Evolutionary conservation across 2,329 filamentous ascomycete species (phyloP).

Genomic region (Calonectria crousiana): DNA sequence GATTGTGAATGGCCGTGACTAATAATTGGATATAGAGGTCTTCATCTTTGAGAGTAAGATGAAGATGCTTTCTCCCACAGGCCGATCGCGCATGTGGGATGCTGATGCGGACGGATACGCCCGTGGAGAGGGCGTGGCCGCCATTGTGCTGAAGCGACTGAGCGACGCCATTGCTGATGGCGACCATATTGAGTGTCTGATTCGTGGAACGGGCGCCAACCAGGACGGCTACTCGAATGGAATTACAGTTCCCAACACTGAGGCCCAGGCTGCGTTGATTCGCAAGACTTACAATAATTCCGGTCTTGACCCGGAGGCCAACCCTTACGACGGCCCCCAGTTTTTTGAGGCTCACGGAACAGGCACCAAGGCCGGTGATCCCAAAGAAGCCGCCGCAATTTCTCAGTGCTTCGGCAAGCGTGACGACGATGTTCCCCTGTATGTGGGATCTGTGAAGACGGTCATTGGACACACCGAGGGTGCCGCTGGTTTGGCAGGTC

Average conservation of each 20-base stretch:
- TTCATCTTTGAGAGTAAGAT: background rate
- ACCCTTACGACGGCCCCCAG: constrained; percentile 40
- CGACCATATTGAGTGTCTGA: background rate
- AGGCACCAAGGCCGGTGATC: background rate
- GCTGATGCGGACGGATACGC: background rate
- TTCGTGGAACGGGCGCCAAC: background rate
- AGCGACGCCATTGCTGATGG: background rate
- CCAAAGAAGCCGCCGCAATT: background rate
- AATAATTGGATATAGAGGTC: background rate
- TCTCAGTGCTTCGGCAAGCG: background rate
- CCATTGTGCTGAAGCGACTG: background rate
- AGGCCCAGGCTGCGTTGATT: constrained; percentile 50
- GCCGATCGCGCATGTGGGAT: constrained; percentile 2
- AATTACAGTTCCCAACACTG: constrained; percentile 60
- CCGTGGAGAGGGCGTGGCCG: background rate
- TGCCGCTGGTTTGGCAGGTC: constrained; percentile 38
- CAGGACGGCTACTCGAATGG: constrained; percentile 46
- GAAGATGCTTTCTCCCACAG: background rate
- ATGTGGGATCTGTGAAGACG: constrained; percentile 45
- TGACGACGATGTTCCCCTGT: background rate
- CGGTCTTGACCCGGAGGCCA: constrained; percentile 40
- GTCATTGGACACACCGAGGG: constrained; percentile 44
- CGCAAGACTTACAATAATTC: background rate
- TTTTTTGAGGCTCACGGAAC: background rate
- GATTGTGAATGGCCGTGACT: background rate